Evolutionary conservation across 352 stramenopile genomes (phyloP), one percentile per base, ranked within the genome.

Genomic region (Phytophthora niederhauseri): DNA sequence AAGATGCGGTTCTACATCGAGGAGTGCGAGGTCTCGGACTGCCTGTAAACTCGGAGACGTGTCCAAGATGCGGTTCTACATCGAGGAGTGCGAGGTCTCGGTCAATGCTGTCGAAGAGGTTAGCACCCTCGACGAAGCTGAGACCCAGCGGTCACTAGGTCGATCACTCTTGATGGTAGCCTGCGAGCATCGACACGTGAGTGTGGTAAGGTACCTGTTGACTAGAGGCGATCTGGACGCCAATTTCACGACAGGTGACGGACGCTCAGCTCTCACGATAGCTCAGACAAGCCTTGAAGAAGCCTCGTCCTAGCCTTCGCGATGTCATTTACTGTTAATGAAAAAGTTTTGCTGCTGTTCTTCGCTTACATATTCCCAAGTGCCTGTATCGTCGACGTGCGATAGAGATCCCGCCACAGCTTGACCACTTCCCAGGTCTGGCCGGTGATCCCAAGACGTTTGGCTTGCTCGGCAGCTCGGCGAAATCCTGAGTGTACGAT

Each of bases 321-420:
- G 14, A 30, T 64, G 22, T 38, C 34, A 36, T 63, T 51, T 49
- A 48, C 3, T 64, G 30, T 57, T 38, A 64, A 38, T 36, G 6
- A 50, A 36, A 30, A 58, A 49, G 9, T 52, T 58, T 65, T 50
- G 58, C 58, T 57, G 46, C 57, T 48, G 15, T 26, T 12, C 20
- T n/a, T 45, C 14, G 36, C 36, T 45, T 45, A 49, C 41, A 49
- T 49, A 49, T 49, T 49, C 41, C 41, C 41, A 24, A 73, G 48
- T 17, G 66, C 66, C 43, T 73, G 66, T 28, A 92, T 48, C 1
- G 78, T 84, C 28, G 76, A 81, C 9, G 57, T 80, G 17, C 84
- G 76, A 55, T 90, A 86, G 2, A 92, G 77, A 1, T 77, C 70
- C 7, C 77, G 78, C 84, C 84, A 92, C 28, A 84, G 75, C 51